A percentile compares a stretch with the other conserved stretches of the same genome.
phyloP scores from a whole-genome alignment of 129 eudicot genomes.

The Arctium lappa region DNA sequence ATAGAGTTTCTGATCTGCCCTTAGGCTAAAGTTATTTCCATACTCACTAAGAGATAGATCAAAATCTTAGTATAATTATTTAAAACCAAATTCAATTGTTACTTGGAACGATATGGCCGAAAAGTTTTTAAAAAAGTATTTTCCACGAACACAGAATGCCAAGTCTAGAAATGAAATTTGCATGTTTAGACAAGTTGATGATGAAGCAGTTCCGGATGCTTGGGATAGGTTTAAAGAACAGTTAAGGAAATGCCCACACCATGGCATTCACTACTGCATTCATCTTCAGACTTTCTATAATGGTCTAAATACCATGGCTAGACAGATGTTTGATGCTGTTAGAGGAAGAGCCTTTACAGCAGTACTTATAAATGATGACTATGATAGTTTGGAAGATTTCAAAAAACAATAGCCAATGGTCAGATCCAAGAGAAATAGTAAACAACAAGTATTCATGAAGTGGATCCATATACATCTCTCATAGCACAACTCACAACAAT shows the following conservation, averaged over 20 bases:
- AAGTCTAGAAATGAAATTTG: neutral
- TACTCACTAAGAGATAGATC: neutral
- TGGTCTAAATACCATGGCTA: too few relatives aligned
- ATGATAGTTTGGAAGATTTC: neutral
- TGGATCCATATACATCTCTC: too few relatives aligned
- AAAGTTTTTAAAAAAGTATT: neutral
- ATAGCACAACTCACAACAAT: too few relatives aligned
- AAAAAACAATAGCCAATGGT: neutral
- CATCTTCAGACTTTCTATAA: too few relatives aligned
- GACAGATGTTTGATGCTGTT: too few relatives aligned
- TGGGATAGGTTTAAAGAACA: too few relatives aligned
- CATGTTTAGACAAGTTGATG: neutral
- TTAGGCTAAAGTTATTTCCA: neutral
- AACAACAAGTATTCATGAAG: neutral
- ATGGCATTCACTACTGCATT: too few relatives aligned
- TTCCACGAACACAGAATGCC: too few relatives aligned
- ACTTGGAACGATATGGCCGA: neutral
- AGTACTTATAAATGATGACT: too few relatives aligned
- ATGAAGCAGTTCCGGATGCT: neutral
- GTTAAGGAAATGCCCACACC: too few relatives aligned
- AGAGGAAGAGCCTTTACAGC: too few relatives aligned
- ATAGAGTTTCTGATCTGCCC: neutral
- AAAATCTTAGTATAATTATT: neutral
- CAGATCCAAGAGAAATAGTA: neutral
- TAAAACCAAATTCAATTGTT: neutral